Evolutionary conservation across 345 rosid species (phyloP).

Genomic region (Hibiscus syriacus): DNA sequence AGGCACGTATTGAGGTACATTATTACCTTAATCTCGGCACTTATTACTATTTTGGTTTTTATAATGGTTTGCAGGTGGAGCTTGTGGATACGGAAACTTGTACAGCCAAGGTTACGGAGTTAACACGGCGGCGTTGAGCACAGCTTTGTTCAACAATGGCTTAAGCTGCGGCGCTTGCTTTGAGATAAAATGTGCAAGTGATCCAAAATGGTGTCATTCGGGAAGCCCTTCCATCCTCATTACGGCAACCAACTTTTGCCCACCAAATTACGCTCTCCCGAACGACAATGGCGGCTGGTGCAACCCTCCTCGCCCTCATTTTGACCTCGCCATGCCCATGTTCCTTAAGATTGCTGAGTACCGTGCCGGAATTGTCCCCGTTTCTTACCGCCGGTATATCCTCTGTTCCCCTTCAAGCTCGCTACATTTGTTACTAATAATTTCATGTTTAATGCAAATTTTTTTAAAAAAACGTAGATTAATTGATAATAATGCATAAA

Average conservation of each 20-base stretch:
- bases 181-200: constrained; percentile 51
- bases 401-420: background rate
- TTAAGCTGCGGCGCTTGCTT: constrained; percentile 63
- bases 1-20: too few relatives aligned
- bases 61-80: constrained; percentile 41
- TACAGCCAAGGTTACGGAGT: constrained; percentile 73
- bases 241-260: constrained; percentile 64
- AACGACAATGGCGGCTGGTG: constrained; percentile 74
- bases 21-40: background rate
- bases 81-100: constrained; percentile 69
- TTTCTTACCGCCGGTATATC: constrained; percentile 63
- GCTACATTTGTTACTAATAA: background rate
- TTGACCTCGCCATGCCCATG: constrained; percentile 73
- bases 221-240: constrained; percentile 54
- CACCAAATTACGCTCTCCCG: constrained; percentile 51
- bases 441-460: too few relatives aligned
- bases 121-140: constrained; percentile 72
- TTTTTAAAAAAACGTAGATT: background rate
- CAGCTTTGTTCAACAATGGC: constrained; percentile 70
- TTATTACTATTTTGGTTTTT: background rate
- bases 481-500: too few relatives aligned
- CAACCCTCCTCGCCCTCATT: constrained; percentile 67
- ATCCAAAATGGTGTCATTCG: constrained; percentile 52
- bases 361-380: constrained; percentile 69
- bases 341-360: constrained; percentile 70